Conservation (phyloP, 495 filamentous ascomycete genomes). For the Tuber borchii region DNA sequence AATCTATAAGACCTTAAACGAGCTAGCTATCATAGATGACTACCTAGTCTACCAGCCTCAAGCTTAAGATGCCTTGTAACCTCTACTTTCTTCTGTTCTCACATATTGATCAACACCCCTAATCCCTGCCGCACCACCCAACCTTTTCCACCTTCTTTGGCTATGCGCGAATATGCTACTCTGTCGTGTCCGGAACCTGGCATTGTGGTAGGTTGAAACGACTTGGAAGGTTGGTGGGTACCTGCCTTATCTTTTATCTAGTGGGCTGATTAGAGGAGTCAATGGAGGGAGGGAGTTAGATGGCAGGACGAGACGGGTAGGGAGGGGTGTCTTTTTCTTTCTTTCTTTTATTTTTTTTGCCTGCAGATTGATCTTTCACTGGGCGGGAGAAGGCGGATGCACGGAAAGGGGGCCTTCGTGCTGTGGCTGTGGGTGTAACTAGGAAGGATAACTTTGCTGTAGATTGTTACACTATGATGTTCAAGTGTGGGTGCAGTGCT, state of each 20-base stretch:
- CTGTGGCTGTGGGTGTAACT: not conserved
- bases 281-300: not conserved
- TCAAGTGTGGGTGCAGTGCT: not conserved
- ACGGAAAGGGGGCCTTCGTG: not conserved
- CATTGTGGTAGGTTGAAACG: not conserved
- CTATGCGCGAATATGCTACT: too few species aligned
- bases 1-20: too few species aligned
- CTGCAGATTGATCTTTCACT: not conserved
- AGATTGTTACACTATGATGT: not conserved
- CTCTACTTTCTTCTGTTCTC: too few species aligned
- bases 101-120: too few species aligned
- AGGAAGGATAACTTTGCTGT: not conserved
- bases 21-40: too few species aligned
- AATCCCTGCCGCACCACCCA: too few species aligned
- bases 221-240: not conserved
- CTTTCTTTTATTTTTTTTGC: not conserved
- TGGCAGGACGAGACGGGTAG: not conserved
- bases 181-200: not conserved
- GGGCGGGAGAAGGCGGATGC: not conserved
- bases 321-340: not conserved
- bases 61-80: too few species aligned
- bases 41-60: too few species aligned
- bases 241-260: conserved; percentile 2
- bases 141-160: too few species aligned
- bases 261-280: not conserved